These are phyloP conservation scores for Kwoniella mangroviensis DNA, from an alignment of 768 basidiomycete species.

Conservation along the genomic window DNA sequence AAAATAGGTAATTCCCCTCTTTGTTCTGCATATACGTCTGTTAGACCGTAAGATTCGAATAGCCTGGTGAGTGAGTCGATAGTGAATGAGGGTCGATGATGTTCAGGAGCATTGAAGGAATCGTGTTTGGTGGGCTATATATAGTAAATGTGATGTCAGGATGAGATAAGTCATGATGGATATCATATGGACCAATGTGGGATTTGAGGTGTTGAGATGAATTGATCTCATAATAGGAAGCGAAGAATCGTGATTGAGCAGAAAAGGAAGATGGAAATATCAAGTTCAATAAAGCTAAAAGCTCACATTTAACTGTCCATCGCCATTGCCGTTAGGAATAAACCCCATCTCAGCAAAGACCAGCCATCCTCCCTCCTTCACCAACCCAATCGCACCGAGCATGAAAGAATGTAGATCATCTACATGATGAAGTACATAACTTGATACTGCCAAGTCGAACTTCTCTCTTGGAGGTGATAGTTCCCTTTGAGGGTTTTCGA, in stretches of 20 bases:
- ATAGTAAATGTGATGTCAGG: background rate
- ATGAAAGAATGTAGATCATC: constrained; percentile 34
- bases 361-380: constrained; percentile 37
- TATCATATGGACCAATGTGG: too few species aligned
- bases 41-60: constrained; percentile 30
- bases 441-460: constrained; percentile 42
- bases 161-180: background rate
- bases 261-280: too few species aligned
- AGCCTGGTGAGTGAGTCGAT: constrained; percentile 18
- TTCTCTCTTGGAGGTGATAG: constrained; percentile 20
- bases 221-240: too few species aligned
- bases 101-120: constrained; percentile 31
- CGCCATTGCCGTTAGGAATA: background rate
- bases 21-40: constrained; percentile 36
- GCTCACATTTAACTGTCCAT: background rate
- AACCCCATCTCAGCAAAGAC: constrained; percentile 39
- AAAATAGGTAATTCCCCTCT: constrained; percentile 37
- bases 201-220: too few species aligned
- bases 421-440: constrained; percentile 46
- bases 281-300: too few species aligned
- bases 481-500: constrained; percentile 16
- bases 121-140: constrained; percentile 7
- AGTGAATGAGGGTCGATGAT: constrained; percentile 34
- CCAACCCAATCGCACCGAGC: constrained; percentile 28
- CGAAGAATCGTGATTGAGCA: too few species aligned